phyloP scores from a whole-genome alignment of 371 early-diverging fungal genomes.

The Syncephalastrum monosporum region DNA sequence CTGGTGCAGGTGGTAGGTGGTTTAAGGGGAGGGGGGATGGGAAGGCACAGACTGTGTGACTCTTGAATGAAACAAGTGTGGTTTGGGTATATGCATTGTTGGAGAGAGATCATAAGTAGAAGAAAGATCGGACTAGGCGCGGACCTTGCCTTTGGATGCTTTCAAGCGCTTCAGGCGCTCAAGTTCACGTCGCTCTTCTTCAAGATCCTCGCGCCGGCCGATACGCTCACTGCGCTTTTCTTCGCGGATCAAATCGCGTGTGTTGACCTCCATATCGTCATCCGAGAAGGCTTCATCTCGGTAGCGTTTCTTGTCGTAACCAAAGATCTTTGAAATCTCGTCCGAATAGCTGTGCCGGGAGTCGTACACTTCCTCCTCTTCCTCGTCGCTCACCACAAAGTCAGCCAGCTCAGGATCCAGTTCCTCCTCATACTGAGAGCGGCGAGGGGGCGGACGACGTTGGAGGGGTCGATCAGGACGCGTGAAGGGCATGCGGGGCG shows the following conservation, averaged over 20 bases:
- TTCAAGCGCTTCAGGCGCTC: slow-evolving; percentile 65
- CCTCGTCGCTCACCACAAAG: slow-evolving; percentile 53
- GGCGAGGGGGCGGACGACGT: slow-evolving; percentile 14
- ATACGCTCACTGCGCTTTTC: slow-evolving; percentile 60
- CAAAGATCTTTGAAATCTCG: slow-evolving; percentile 51
- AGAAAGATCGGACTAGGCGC: background rate
- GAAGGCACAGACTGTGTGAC: too few species aligned
- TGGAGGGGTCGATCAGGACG: slow-evolving; percentile 18
- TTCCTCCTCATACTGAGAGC: slow-evolving; percentile 29
- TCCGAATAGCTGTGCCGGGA: slow-evolving; percentile 25
- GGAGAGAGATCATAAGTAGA: too few species aligned
- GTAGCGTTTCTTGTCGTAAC: slow-evolving; percentile 45
- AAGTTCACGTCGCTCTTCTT: slow-evolving; percentile 64
- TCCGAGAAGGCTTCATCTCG: slow-evolving; percentile 54
- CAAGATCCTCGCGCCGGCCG: slow-evolving; percentile 49
- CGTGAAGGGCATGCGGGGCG: slow-evolving; percentile 34
- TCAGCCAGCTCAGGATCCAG: slow-evolving; percentile 38
- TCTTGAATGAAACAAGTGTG: too few species aligned
- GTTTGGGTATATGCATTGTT: too few species aligned
- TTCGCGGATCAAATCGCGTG: slow-evolving; percentile 55
- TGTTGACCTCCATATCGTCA: slow-evolving; percentile 63
- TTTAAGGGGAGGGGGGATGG: too few species aligned
- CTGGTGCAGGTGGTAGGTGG: too few species aligned
- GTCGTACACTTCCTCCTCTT: slow-evolving; percentile 32
- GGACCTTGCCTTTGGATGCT: slow-evolving; percentile 17